These are phyloP conservation scores for Candida sp. DNA, from an alignment of 1,139 yeast genomes.

Conservation along the genomic window DNA sequence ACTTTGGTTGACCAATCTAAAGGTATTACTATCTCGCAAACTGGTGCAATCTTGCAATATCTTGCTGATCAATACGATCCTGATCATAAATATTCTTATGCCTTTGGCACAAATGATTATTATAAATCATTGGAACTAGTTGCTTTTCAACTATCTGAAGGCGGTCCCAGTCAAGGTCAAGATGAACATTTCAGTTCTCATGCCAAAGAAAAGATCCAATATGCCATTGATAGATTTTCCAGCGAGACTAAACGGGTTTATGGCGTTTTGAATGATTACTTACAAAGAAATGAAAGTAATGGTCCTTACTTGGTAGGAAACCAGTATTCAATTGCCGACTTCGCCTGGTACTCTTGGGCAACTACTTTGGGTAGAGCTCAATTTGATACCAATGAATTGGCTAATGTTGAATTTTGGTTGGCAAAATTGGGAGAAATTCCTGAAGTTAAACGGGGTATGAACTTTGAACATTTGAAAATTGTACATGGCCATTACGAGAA, in stretches of 20 bases:
- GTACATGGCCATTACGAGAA: too few relatives aligned
- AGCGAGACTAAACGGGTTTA: conserved; percentile 2
- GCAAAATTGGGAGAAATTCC: neutral
- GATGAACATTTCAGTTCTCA: neutral
- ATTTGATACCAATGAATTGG: neutral
- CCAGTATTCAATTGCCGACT: conserved; percentile 3
- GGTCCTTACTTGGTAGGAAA: conserved; percentile 5
- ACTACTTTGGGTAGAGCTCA: neutral
- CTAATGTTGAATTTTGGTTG: neutral
- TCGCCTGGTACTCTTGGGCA: neutral
- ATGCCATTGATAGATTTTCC: neutral
- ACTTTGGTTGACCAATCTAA: conserved; percentile 1
- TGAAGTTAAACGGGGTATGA: neutral
- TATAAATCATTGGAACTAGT: conserved; percentile 3
- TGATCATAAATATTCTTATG: conserved; percentile 2
- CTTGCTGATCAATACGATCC: conserved; percentile 5
- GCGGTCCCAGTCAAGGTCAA: conserved; percentile 1
- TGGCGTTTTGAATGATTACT: conserved; percentile 1
- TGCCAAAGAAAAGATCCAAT: neutral
- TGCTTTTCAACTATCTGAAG: conserved; percentile 1
- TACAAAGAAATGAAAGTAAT: conserved; percentile 1
- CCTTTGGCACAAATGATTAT: conserved; percentile 1
- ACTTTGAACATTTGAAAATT: too few relatives aligned
- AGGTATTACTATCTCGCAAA: conserved; percentile 3
- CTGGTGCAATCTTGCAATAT: conserved; percentile 4